These are phyloP conservation scores for Alternaria ventricosa DNA, from an alignment of 2,329 filamentous ascomycete species.

Conservation along the genomic window DNA sequence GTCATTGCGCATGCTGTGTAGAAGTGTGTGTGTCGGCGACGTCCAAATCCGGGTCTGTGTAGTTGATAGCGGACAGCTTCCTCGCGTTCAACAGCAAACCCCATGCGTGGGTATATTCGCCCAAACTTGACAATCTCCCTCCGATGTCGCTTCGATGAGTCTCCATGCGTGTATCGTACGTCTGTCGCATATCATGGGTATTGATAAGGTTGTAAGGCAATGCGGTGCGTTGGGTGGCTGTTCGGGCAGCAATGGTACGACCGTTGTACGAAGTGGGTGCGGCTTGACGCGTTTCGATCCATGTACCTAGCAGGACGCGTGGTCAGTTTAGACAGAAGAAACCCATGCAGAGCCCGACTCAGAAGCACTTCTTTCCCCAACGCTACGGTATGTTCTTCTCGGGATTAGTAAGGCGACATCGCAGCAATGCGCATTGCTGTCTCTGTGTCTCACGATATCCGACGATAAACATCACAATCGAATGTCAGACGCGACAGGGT, in stretches of 20 bases:
- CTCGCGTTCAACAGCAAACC: background rate
- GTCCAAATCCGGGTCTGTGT: background rate
- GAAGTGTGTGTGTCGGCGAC: background rate
- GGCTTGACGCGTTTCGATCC: background rate
- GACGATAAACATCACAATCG: conserved; percentile 3
- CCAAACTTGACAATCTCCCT: background rate
- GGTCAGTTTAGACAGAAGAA: background rate
- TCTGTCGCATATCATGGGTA: background rate
- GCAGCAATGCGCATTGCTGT: background rate
- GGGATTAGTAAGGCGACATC: background rate
- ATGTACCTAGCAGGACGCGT: conserved; percentile 1
- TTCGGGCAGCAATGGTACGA: background rate
- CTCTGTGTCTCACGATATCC: background rate
- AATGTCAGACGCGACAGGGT: conserved; percentile 12
- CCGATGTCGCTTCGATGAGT: background rate
- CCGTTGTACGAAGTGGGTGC: background rate
- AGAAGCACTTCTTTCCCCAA: background rate
- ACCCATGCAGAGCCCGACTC: background rate
- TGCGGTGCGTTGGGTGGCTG: background rate
- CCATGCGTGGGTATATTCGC: background rate
- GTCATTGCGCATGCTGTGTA: background rate
- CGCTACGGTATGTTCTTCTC: too few species aligned
- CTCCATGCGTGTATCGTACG: background rate
- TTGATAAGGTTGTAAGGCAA: background rate
- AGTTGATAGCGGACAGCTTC: background rate